Evolutionary conservation across 2,329 filamentous ascomycete genomes (phyloP), one percentile per base, ranked within the genome.

Genomic region (Incumbomyces delicatus): DNA sequence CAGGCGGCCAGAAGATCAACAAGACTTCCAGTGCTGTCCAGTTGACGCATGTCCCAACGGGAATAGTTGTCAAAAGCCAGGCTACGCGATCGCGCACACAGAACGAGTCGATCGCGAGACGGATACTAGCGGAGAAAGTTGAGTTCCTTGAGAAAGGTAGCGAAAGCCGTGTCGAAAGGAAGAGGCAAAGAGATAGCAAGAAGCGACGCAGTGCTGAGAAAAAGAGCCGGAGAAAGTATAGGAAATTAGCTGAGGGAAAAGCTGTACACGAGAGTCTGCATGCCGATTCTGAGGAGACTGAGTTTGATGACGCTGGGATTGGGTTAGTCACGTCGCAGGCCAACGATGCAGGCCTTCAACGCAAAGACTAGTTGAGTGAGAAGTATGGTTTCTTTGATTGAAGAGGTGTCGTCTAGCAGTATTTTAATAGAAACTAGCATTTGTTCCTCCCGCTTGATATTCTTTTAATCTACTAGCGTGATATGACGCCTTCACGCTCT

Each of bases 1-100:
- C 92, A 0, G 92, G 92, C 18, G 92, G 92, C 0, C 92, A 98
- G 63, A 95, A 95, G 64, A 96, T 96, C 83, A 98, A 98, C 69
- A 98, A 98, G 78, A 98, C 92, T 20, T 88, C 82, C 54, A 95
- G 87, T 0, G 90, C 90, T 32, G 90, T 95, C 2, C 92, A 98
- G 63, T 74, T 98, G 31, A 92, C 83, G 56, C 92, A 98, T 65
- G 69, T 85, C 13, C 87, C 90, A 5, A 94, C 89, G 1, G 90
- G 90, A 51, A 80, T 95, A 44, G 89, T 96, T 12, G 78, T 98
- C 53, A 98, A 98, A 69, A 90, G 80, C 47, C 92, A 98, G 67
- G 87, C 83, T 16, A 96, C 92, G 7, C 81, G 92, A 40, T 94
- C 86, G 1, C 80, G 87, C 14, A 77, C 77, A 48, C 85, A 94